Evolutionary conservation across 208 protist genomes (phyloP).

Genomic region (Jaenimonas drosophilae): DNA sequence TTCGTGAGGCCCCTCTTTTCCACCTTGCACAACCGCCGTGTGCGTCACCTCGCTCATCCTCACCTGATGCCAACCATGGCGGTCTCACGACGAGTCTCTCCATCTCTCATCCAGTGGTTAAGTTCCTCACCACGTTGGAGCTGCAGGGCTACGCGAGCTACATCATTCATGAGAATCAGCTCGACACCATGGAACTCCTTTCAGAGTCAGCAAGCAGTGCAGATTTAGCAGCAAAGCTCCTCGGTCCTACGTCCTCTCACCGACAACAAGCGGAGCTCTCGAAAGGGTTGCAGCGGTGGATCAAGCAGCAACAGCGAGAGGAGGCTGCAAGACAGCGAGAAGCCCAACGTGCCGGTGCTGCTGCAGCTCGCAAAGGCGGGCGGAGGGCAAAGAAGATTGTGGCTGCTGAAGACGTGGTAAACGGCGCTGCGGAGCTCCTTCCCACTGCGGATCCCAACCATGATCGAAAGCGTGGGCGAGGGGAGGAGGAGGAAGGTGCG

Average conservation of each 20-base stretch:
- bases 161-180: conserved; percentile 19
- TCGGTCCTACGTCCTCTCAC: conserved; percentile 41
- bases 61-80: neutral
- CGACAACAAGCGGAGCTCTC: conserved; percentile 52
- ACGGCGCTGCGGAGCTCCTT: too few relatives aligned
- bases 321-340: neutral
- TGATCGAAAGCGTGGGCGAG: too few relatives aligned
- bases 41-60: neutral
- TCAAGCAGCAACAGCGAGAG: conserved; percentile 12
- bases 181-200: conserved; percentile 41
- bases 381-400: neutral
- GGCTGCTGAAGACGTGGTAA: too few relatives aligned
- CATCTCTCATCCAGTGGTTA: conserved; percentile 35
- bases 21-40: neutral
- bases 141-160: conserved; percentile 61
- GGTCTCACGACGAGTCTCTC: neutral
- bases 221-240: conserved; percentile 23
- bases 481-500: too few relatives aligned
- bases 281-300: conserved; percentile 37
- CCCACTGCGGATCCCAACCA: too few relatives aligned
- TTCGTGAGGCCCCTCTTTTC: neutral
- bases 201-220: conserved; percentile 12
- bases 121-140: conserved; percentile 60
- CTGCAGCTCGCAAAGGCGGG: neutral
- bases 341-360: neutral